Percentiles rank a stretch among this genome's conserved stretches.
These are phyloP conservation scores for Cochlearia excelsa DNA, from an alignment of 345 rosid species.

Conservation along the genomic window DNA sequence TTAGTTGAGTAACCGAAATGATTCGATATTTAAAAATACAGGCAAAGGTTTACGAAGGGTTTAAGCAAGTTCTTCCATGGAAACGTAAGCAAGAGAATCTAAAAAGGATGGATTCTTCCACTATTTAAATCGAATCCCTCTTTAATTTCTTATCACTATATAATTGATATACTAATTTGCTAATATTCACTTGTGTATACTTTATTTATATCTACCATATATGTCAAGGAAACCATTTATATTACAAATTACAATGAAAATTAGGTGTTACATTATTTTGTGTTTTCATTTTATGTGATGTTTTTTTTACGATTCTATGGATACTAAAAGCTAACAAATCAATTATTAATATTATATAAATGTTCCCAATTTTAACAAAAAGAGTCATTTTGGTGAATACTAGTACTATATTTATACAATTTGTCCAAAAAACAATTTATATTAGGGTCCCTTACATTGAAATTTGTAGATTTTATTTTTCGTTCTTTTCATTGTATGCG, in stretches of 20 bases:
- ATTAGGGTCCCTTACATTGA: no score
- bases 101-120: slow-evolving; percentile 20
- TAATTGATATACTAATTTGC: slow-evolving; percentile 4
- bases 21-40: slow-evolving; percentile 37
- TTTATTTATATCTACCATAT: slow-evolving; percentile 6
- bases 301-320: not conserved
- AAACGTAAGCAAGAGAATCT: slow-evolving; percentile 43
- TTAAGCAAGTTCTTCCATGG: slow-evolving; percentile 69
- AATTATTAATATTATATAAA: no score
- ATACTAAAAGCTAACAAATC: no score
- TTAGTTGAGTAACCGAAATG: slow-evolving; percentile 17
- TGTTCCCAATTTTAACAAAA: no score
- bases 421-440: no score
- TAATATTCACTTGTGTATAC: slow-evolving; percentile 15
- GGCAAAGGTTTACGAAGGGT: slow-evolving; percentile 54
- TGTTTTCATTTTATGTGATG: no score
- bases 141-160: not conserved
- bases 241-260: slow-evolving; percentile 6
- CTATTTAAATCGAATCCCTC: slow-evolving; percentile 10
- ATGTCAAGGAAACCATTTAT: not conserved
- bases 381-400: no score
- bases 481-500: no score
- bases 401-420: no score
- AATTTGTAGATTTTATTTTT: no score
- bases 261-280: no score